These are phyloP conservation scores for Staphylotrichum tortipilum DNA, from an alignment of 495 filamentous ascomycete genomes.

Conservation along the genomic window DNA sequence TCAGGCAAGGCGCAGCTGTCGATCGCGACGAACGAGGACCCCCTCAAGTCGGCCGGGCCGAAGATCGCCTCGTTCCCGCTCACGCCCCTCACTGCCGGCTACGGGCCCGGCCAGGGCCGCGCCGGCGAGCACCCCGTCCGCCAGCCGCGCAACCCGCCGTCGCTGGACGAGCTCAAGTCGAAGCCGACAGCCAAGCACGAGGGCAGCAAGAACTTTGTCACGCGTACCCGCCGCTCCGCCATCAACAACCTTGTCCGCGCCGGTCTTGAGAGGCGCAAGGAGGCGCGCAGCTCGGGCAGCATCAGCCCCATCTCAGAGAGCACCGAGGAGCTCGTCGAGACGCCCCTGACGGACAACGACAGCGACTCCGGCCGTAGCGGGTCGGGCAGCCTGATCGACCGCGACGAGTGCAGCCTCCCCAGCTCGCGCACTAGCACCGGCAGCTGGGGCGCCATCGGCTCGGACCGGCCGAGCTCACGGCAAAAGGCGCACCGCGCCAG, in stretches of 20 bases:
- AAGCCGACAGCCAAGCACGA: slow-evolving; percentile 92
- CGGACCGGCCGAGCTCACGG: slow-evolving; percentile 55
- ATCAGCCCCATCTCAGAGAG: slow-evolving; percentile 82
- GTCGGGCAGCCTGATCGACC: slow-evolving; percentile 58
- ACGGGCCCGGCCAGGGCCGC: slow-evolving; percentile 86
- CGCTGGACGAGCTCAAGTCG: slow-evolving; percentile 79
- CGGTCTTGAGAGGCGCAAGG: slow-evolving; percentile 75
- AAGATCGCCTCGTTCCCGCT: slow-evolving; percentile 69
- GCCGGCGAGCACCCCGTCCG: slow-evolving; percentile 91
- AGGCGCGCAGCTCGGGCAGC: slow-evolving; percentile 57
- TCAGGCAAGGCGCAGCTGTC: slow-evolving; percentile 51
- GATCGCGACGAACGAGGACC: slow-evolving; percentile 44
- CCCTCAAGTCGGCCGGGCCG: slow-evolving; percentile 56
- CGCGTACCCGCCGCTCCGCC: slow-evolving; percentile 85
- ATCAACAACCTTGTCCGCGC: slow-evolving; percentile 86
- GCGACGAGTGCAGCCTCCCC: slow-evolving; percentile 61
- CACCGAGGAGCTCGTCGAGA: slow-evolving; percentile 64
- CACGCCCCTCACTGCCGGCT: slow-evolving; percentile 71
- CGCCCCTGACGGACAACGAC: slow-evolving; percentile 66
- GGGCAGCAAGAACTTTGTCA: slow-evolving; percentile 96
- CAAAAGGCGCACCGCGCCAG: slow-evolving; percentile 54
- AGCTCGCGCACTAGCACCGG: slow-evolving; percentile 69
- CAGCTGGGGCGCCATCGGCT: slow-evolving; percentile 69
- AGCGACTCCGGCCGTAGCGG: slow-evolving; percentile 70
- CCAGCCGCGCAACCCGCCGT: slow-evolving; percentile 87